Conservation (phyloP, 257 asterid species). For the Osmanthus fragrans region DNA sequence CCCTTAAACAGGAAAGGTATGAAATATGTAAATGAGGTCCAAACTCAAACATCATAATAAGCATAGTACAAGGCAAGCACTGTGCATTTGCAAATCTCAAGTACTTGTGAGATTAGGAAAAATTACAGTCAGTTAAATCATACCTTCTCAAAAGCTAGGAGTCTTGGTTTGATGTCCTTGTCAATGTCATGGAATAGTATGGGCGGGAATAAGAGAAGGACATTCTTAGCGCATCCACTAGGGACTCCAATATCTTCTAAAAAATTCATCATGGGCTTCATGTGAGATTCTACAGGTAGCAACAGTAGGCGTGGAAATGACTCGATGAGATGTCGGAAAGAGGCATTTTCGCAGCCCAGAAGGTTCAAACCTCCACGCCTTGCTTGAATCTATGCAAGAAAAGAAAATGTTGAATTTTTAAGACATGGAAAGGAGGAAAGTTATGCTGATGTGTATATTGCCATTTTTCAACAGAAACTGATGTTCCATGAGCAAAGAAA, state of each 20-base stretch:
- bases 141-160: slow-evolving; percentile 64
- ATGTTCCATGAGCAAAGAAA: neutral
- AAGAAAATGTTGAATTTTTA: neutral
- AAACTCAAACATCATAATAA: neutral
- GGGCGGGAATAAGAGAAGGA: slow-evolving; percentile 77
- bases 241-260: slow-evolving; percentile 72
- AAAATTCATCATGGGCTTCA: slow-evolving; percentile 57
- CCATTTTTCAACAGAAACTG: slow-evolving; percentile 6
- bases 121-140: neutral
- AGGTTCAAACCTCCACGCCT: slow-evolving; percentile 87
- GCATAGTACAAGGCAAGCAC: slow-evolving; percentile 13
- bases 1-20: neutral
- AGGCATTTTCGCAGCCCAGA: slow-evolving; percentile 58
- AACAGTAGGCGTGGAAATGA: slow-evolving; percentile 81
- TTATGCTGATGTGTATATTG: neutral
- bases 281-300: slow-evolving; percentile 56
- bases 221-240: slow-evolving; percentile 39
- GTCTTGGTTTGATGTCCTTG: slow-evolving; percentile 70
- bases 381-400: slow-evolving; percentile 70
- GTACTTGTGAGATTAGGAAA: slow-evolving; percentile 10
- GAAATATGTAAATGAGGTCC: neutral
- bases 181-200: slow-evolving; percentile 60
- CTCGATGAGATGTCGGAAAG: slow-evolving; percentile 74
- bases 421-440: slow-evolving; percentile 1
- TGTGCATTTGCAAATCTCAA: neutral